Base-by-base conservation (phyloP, 164 flowering plant genomes). In the Protea cynaroides region DNA sequence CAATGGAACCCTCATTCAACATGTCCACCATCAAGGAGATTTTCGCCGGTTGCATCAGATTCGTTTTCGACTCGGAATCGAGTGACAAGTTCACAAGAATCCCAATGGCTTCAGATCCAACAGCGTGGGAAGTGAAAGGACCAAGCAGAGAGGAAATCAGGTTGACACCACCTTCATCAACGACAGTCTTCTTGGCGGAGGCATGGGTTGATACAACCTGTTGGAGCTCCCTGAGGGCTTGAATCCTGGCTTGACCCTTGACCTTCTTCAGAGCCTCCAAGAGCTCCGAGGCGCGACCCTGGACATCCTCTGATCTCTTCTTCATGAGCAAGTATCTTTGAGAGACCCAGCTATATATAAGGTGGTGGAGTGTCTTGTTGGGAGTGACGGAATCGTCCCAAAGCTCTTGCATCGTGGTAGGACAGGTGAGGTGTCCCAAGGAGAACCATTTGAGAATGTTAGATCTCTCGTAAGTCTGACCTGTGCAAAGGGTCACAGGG, bases 111-210 rank as follows among this genome's bases (percentile, higher is more conserved):
- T 92, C 98, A 0, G 86, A 89, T 36, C 98, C 98, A 43, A 92
- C 98, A 1, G 86, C 89, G 56, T 92, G 89, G 4, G 92, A 82
- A 21, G 97, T 92, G 64, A 92, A 89, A 18, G 90, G 94, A 52
- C 96, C 98, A 18, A 92, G 66, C 25, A 89, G 70, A 50, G 91
- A 84, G 10, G 83, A 76, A 23, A 92, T 55, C 63, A 87, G 46
- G 46, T 74, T 46, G 56, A 85, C 69, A n/a, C 98, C 96, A 51
- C 88, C 92, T 49, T 80, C 76, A 49, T 83, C 90, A 9, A 81
- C 81, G 63, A 85, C 80, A 0, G 87, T 71, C 72, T 80, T 89
- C 80, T 80, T 80, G 1, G 86, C 89, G 5, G 91, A 77, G 10
- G 75, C 76, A 59, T 89, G 92, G 7, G 71, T 68, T 10, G 65